Conservation (phyloP, 148 eudicot genomes). For the Fagopyrum esculentum region DNA sequence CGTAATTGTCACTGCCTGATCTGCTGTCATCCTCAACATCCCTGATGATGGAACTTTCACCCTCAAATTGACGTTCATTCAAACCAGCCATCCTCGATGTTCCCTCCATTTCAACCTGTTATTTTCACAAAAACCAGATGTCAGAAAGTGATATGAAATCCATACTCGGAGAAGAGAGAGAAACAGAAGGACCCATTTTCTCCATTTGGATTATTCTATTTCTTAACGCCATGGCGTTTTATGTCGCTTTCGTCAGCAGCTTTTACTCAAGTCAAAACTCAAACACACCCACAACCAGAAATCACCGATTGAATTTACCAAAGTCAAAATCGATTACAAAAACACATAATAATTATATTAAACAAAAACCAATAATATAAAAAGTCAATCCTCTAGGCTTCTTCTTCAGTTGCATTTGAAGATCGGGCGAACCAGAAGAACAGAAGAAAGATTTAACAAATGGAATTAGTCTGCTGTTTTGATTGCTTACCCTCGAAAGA, state of each 20-base stretch:
- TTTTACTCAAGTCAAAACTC: not conserved
- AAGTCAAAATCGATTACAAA: not conserved
- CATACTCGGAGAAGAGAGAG: not conserved
- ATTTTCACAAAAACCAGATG: not conserved
- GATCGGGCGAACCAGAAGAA: not conserved
- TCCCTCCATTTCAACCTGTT: constrained; percentile 2
- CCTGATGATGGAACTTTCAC: not conserved
- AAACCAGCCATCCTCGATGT: not conserved
- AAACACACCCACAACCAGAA: not conserved
- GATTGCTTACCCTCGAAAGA: not conserved
- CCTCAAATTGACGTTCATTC: not conserved
- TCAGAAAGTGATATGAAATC: not conserved
- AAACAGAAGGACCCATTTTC: not conserved
- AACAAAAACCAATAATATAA: too few species aligned
- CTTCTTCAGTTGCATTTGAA: not conserved
- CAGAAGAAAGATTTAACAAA: not conserved
- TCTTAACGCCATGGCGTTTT: not conserved
- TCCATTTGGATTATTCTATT: not conserved
- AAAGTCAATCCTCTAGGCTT: not conserved
- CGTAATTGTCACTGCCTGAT: not conserved
- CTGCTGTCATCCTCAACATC: not conserved
- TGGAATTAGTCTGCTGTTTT: not conserved
- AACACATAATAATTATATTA: not conserved
- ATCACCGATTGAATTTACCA: not conserved
- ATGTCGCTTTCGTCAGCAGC: not conserved